phyloP scores from a whole-genome alignment of 768 basidiomycete genomes.

The Kondoa malvinella region DNA sequence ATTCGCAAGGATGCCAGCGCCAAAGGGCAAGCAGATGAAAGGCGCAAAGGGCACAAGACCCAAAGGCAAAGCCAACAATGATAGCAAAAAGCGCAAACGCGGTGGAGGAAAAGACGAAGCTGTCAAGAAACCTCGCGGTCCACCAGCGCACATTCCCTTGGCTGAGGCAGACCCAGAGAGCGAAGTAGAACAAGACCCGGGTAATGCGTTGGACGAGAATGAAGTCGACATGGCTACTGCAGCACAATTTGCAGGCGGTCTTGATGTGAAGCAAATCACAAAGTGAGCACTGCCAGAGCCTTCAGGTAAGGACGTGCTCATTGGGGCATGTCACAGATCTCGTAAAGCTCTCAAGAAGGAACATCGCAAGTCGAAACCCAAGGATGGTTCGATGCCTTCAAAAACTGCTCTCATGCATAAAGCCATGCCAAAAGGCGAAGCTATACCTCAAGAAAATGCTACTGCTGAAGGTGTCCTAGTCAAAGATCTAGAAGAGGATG shows the following conservation, averaged over 20 bases:
- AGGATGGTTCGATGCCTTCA: neutral
- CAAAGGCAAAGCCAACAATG: neutral
- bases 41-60: no score
- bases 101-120: neutral
- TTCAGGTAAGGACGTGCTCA: neutral
- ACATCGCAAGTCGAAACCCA: neutral
- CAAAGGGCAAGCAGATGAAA: no score
- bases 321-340: neutral
- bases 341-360: constrained; percentile 1
- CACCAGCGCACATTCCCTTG: neutral
- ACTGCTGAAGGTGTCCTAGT: neutral
- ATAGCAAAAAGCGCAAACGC: neutral
- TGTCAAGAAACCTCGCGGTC: neutral
- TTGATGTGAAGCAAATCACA: neutral
- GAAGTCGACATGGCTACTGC: neutral
- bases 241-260: neutral
- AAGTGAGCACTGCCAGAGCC: neutral
- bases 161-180: neutral
- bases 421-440: neutral
- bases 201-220: neutral
- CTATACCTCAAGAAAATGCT: neutral
- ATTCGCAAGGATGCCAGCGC: no score
- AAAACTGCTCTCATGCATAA: neutral
- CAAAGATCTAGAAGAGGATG: constrained; percentile 8
- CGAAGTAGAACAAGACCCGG: neutral